These are phyloP conservation scores for Exophiala phaeomuriformis DNA, from an alignment of 2,329 filamentous ascomycete genomes.

Conservation along the genomic window DNA sequence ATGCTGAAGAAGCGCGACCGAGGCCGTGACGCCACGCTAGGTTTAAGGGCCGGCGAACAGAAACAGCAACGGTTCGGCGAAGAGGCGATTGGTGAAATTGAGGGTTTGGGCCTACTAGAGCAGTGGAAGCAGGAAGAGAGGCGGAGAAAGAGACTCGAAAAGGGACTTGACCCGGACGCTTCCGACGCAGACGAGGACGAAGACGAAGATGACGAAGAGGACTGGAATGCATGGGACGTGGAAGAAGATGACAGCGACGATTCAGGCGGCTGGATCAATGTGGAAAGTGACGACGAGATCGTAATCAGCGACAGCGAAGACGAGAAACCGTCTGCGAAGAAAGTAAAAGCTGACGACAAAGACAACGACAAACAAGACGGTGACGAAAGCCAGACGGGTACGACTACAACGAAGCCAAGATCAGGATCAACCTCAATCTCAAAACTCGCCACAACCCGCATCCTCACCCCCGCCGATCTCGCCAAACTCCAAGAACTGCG, in stretches of 20 bases:
- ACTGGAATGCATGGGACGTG: conserved; percentile 53
- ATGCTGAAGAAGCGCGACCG: conserved; percentile 83
- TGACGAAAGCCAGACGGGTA: conserved; percentile 4
- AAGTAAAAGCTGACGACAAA: conserved; percentile 38
- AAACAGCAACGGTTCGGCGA: conserved; percentile 77
- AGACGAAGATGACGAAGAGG: conserved; percentile 53
- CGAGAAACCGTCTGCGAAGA: conserved; percentile 59
- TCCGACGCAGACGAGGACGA: conserved; percentile 55
- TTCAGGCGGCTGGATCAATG: conserved; percentile 88
- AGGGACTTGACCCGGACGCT: conserved; percentile 56
- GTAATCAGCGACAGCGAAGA: conserved; percentile 67
- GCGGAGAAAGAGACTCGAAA: conserved; percentile 62
- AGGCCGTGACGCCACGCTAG: conserved; percentile 83
- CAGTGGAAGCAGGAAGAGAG: conserved; percentile 90
- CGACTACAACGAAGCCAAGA: conserved; percentile 28
- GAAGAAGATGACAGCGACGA: conserved; percentile 57
- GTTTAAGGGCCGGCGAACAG: conserved; percentile 65
- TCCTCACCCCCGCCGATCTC: conserved; percentile 93
- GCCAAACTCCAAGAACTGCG: conserved; percentile 87
- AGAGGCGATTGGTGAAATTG: conserved; percentile 70
- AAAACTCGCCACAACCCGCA: conserved; percentile 81
- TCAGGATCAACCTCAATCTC: conserved; percentile 32
- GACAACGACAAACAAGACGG: conserved; percentile 29
- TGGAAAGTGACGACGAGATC: conserved; percentile 72
- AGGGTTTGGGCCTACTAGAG: conserved; percentile 83